Evolutionary conservation across 495 filamentous ascomycete genomes (phyloP).

Genomic region (Hypoxylon intermedium): DNA sequence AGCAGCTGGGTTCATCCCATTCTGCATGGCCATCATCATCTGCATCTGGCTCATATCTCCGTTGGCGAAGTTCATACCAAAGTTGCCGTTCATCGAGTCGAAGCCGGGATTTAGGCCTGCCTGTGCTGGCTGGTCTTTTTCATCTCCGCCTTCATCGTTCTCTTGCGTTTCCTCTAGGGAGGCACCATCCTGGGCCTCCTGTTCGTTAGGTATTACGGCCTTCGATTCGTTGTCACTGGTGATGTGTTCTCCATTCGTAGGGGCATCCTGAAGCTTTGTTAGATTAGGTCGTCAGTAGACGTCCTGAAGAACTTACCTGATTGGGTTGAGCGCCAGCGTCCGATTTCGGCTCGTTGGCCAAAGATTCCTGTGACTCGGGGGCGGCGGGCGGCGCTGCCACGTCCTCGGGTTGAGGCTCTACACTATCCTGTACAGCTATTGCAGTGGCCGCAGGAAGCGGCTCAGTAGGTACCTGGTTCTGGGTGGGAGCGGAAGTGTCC

Average conservation of each 20-base stretch:
- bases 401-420: constrained; percentile 16
- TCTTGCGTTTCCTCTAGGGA: constrained; percentile 39
- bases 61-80: constrained; percentile 71
- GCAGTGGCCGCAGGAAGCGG: constrained; percentile 21
- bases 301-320: constrained; percentile 17
- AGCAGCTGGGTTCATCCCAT: constrained; percentile 68
- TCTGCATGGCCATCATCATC: constrained; percentile 75
- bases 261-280: constrained; percentile 12
- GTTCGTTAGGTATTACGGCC: constrained; percentile 26
- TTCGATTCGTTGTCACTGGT: constrained; percentile 27
- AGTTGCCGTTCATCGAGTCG: constrained; percentile 59
- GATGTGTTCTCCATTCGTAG: constrained; percentile 33
- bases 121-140: constrained; percentile 43
- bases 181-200: constrained; percentile 39
- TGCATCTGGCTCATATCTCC: constrained; percentile 77
- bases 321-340: constrained; percentile 15
- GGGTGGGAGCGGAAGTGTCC: constrained; percentile 36
- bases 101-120: constrained; percentile 52
- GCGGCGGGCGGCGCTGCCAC: neutral
- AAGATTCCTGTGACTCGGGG: constrained; percentile 22
- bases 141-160: constrained; percentile 44
- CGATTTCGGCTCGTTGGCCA: constrained; percentile 4
- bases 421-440: constrained; percentile 14
- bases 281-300: neutral
- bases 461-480: constrained; percentile 35